phyloP scores from a whole-genome alignment of 306 rosid species.

The Citrullus colocynthis region DNA sequence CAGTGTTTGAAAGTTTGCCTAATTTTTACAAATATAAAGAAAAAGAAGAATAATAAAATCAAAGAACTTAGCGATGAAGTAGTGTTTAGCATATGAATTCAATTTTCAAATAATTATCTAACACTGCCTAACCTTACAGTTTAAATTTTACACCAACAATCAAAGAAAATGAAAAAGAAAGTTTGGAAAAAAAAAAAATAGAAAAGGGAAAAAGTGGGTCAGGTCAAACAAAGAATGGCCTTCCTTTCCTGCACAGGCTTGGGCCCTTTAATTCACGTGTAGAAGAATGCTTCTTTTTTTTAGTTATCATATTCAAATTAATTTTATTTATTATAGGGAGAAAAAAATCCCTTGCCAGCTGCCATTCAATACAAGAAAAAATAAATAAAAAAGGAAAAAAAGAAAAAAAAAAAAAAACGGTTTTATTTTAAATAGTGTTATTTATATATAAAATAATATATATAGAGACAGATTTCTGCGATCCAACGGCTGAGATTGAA shows the following conservation, averaged over 20 bases:
- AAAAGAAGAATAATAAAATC: no score
- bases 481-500: constrained; percentile 46
- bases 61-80: no score
- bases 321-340: not conserved
- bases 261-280: not conserved
- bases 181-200: not conserved
- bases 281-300: not conserved
- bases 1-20: no score
- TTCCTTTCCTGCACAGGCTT: not conserved
- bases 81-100: no score
- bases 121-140: no score
- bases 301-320: not conserved
- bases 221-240: not conserved
- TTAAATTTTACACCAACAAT: no score
- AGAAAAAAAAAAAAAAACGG: not conserved
- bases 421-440: not conserved
- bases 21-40: no score
- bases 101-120: no score
- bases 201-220: not conserved
- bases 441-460: not conserved
- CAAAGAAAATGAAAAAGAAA: not conserved
- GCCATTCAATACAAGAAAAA: not conserved
- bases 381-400: not conserved
- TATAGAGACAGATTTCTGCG: not conserved
- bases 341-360: constrained; percentile 28